These are phyloP conservation scores for Proliferodiscus dingleyae DNA, from an alignment of 2,329 filamentous ascomycete genomes.

Conservation along the genomic window DNA sequence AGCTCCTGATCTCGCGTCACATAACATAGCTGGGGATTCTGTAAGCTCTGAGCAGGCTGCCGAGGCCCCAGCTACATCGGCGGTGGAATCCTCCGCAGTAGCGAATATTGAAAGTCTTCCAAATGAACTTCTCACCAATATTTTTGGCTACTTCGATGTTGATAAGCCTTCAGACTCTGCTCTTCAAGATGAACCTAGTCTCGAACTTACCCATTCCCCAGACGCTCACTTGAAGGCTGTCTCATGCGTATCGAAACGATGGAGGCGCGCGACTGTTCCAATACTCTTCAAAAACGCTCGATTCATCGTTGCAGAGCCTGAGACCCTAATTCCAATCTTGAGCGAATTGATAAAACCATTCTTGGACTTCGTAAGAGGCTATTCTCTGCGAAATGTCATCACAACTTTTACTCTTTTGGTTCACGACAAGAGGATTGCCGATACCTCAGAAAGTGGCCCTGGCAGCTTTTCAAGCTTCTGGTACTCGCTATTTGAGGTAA, in stretches of 20 bases:
- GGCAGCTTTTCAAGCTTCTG: slow-evolving; percentile 43
- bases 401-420: slow-evolving; percentile 43
- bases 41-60: not conserved
- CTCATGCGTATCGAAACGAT: slow-evolving; percentile 48
- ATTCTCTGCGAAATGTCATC: slow-evolving; percentile 36
- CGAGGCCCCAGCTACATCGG: not conserved
- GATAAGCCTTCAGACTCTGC: slow-evolving; percentile 38
- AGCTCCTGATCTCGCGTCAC: not conserved
- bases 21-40: not conserved
- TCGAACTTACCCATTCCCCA: slow-evolving; percentile 36
- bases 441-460: slow-evolving; percentile 10
- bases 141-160: slow-evolving; percentile 50
- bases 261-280: slow-evolving; percentile 48
- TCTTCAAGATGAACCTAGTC: slow-evolving; percentile 46
- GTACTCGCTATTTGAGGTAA: slow-evolving; percentile 47
- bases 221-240: slow-evolving; percentile 48
- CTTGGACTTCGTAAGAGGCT: slow-evolving; percentile 34
- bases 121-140: slow-evolving; percentile 54
- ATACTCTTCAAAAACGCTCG: slow-evolving; percentile 52
- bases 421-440: slow-evolving; percentile 22
- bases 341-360: slow-evolving; percentile 21
- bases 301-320: slow-evolving; percentile 33
- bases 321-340: slow-evolving; percentile 10
- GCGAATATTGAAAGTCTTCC: slow-evolving; percentile 40
- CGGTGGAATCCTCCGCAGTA: not conserved